Percentiles rank a stretch among this genome's conserved stretches.
phyloP scores from a whole-genome alignment of 1,139 yeast genomes.

The Kodamaea sp. region DNA sequence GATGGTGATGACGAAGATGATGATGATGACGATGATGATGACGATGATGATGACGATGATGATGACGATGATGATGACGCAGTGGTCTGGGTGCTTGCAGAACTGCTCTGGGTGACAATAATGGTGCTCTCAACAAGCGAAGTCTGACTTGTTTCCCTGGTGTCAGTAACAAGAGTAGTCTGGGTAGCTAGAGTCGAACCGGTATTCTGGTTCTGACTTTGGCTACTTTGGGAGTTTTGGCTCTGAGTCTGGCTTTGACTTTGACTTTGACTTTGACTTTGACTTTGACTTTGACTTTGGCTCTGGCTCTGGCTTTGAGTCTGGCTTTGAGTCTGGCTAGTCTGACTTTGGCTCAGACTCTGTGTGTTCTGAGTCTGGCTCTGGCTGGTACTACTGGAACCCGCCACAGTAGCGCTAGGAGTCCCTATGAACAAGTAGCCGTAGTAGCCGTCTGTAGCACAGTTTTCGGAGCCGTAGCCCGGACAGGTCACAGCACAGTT shows the following conservation, averaged over 20 bases:
- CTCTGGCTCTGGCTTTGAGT: constrained; percentile 1
- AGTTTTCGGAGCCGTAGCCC: constrained; percentile 37
- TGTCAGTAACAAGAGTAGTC: constrained; percentile 10
- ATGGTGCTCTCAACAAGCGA: constrained; percentile 7
- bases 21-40: constrained; percentile 21
- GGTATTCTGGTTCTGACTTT: not conserved
- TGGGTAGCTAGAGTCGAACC: constrained; percentile 3
- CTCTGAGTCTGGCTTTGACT: not conserved
- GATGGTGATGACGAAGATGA: constrained; percentile 4
- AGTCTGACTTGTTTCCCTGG: constrained; percentile 5
- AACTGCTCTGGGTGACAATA: constrained; percentile 1
- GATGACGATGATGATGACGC: constrained; percentile 18
- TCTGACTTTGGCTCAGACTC: no score
- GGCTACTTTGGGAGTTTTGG: not conserved
- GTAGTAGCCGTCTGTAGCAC: constrained; percentile 35
- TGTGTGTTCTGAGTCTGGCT: no score
- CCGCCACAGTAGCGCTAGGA: constrained; percentile 13
- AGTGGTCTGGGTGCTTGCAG: constrained; percentile 3
- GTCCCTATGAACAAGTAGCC: constrained; percentile 36
- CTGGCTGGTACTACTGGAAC: constrained; percentile 13
- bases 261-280: no score
- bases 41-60: constrained; percentile 14
- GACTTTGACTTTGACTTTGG: no score
- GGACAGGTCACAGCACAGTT: constrained; percentile 56
- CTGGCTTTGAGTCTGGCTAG: not conserved